Evolutionary conservation across 2,329 filamentous ascomycete species (phyloP).

Genomic region (Colletotrichum aenigma): DNA sequence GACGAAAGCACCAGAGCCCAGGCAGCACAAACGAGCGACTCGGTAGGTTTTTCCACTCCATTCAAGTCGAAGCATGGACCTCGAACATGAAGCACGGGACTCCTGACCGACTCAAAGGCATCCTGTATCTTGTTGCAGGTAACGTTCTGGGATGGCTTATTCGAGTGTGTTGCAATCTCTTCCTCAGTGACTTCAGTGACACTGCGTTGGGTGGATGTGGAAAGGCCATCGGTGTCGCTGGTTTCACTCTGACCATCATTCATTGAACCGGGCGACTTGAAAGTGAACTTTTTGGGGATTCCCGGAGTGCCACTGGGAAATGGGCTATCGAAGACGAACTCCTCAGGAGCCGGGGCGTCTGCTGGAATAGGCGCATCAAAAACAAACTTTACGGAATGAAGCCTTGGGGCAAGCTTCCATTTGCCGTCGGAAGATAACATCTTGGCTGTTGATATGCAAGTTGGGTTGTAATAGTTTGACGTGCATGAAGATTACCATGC

Average conservation of each 20-base stretch:
- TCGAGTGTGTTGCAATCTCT: neutral
- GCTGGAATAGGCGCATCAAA: neutral
- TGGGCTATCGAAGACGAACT: constrained; percentile 6
- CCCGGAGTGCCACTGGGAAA: neutral
- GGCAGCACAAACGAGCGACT: neutral
- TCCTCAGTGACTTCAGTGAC: neutral
- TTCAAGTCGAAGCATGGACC: neutral
- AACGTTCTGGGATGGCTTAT: neutral
- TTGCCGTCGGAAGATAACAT: neutral
- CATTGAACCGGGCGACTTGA: neutral
- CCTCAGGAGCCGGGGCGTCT: neutral
- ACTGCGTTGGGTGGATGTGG: neutral
- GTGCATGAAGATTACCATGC: neutral
- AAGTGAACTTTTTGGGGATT: neutral
- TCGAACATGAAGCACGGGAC: neutral
- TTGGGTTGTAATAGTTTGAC: neutral
- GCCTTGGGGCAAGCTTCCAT: neutral
- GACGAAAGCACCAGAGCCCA: constrained; percentile 1
- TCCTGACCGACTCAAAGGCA: rapidly evolving
- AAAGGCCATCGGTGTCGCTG: neutral
- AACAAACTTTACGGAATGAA: constrained; percentile 14
- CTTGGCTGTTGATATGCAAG: neutral
- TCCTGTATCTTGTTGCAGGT: neutral
- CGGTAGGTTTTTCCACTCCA: neutral
- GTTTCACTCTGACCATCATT: neutral